Conservation (phyloP, 495 filamentous ascomycete genomes). For the Aspergillus campestris region DNA sequence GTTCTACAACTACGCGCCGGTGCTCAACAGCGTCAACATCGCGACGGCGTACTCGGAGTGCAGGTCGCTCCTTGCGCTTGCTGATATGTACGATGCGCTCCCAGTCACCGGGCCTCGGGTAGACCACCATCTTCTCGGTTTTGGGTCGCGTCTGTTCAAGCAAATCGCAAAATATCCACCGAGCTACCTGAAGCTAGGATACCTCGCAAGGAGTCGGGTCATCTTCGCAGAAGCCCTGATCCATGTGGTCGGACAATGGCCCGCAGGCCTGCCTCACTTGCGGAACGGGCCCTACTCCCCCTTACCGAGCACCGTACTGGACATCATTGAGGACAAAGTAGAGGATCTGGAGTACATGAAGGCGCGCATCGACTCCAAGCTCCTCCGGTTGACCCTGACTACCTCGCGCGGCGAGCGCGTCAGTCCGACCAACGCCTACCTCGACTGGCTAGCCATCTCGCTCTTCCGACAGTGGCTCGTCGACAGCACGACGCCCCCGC, state of each 20-base stretch:
- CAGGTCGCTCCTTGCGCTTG: slow-evolving; percentile 74
- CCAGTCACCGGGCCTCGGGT: slow-evolving; percentile 81
- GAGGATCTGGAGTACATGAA: slow-evolving; percentile 70
- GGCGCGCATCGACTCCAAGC: slow-evolving; percentile 58
- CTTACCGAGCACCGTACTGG: slow-evolving; percentile 64
- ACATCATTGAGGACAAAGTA: slow-evolving; percentile 86
- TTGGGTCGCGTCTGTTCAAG: slow-evolving; percentile 81
- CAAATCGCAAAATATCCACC: slow-evolving; percentile 93
- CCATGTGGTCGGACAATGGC: slow-evolving; percentile 91
- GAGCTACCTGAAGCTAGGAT: slow-evolving; percentile 81
- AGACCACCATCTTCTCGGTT: slow-evolving; percentile 86
- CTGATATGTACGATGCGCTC: slow-evolving; percentile 87
- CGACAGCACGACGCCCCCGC: slow-evolving; percentile 70
- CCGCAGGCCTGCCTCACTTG: slow-evolving; percentile 65
- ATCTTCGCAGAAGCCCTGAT: slow-evolving; percentile 87
- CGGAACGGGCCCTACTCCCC: slow-evolving; percentile 47
- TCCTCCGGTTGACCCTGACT: slow-evolving; percentile 72
- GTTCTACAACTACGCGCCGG: slow-evolving; percentile 84
- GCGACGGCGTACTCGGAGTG: slow-evolving; percentile 86
- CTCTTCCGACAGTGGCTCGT: slow-evolving; percentile 87
- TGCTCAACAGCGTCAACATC: slow-evolving; percentile 75
- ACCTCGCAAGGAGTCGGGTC: slow-evolving; percentile 70
- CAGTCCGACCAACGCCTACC: slow-evolving; percentile 63
- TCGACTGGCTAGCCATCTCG: slow-evolving; percentile 79
- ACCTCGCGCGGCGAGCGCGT: slow-evolving; percentile 76